Conservation (phyloP, 768 basidiomycete genomes). For the Lactarius sp. region DNA sequence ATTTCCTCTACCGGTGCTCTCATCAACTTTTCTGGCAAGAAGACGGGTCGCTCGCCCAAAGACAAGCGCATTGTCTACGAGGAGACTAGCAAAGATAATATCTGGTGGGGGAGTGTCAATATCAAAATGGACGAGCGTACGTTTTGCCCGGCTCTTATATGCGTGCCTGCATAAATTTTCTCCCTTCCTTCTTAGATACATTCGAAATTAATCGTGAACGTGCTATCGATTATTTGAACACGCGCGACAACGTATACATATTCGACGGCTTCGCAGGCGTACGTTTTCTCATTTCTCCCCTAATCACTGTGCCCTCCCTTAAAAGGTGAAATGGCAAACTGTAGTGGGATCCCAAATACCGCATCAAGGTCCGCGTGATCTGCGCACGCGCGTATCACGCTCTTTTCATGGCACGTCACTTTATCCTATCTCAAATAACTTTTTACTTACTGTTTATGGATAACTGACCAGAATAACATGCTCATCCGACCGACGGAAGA, state of each 20-base stretch:
- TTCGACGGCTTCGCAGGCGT: slow-evolving; percentile 94
- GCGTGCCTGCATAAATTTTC: neutral
- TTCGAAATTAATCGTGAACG: slow-evolving; percentile 99
- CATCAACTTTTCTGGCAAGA: slow-evolving; percentile 99
- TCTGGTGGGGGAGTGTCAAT: slow-evolving; percentile 99
- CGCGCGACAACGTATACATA: slow-evolving; percentile 96
- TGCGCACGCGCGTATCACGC: slow-evolving; percentile 98
- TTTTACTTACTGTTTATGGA: slow-evolving; percentile 9
- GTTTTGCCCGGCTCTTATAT: slow-evolving; percentile 31
- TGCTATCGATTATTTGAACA: slow-evolving; percentile 98
- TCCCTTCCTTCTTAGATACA: slow-evolving; percentile 55
- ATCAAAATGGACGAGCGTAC: slow-evolving; percentile 97
- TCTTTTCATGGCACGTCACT: slow-evolving; percentile 82
- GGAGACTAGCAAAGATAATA: slow-evolving; percentile 91
- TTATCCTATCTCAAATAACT: neutral
- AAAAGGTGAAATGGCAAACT: neutral
- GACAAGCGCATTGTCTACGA: slow-evolving; percentile 99
- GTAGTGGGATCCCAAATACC: slow-evolving; percentile 97
- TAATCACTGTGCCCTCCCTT: slow-evolving; percentile 8
- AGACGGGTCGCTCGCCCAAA: slow-evolving; percentile 95
- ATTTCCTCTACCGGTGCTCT: slow-evolving; percentile 93
- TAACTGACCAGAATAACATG: slow-evolving; percentile 81
- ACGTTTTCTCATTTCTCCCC: slow-evolving; percentile 28
- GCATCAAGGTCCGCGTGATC: slow-evolving; percentile 99
- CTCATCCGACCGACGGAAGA: slow-evolving; percentile 95